phyloP scores from a whole-genome alignment of 2,329 filamentous ascomycete genomes.

The Colletotrichum sp. region DNA sequence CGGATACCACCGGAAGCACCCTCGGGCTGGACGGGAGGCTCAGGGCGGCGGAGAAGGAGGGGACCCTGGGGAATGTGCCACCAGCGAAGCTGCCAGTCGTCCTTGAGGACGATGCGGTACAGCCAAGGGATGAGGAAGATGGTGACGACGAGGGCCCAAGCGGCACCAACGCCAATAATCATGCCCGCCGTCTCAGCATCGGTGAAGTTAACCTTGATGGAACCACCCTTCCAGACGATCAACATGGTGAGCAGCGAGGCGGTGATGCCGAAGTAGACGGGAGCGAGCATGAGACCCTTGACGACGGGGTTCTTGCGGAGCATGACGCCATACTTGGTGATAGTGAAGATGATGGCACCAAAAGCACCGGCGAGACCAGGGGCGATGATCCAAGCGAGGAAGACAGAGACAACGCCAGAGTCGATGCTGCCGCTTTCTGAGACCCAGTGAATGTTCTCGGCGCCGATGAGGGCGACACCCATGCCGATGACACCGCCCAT shows the following conservation, averaged over 20 bases:
- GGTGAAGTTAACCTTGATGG: slow-evolving; percentile 16
- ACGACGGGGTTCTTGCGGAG: slow-evolving; percentile 44
- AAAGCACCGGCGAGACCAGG: slow-evolving; percentile 49
- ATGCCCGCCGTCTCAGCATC: slow-evolving; percentile 46
- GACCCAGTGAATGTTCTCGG: slow-evolving; percentile 44
- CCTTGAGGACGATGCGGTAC: slow-evolving; percentile 55
- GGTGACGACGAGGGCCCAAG: slow-evolving; percentile 44
- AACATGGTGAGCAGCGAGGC: slow-evolving; percentile 32
- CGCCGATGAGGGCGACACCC: slow-evolving; percentile 46
- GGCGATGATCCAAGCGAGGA: slow-evolving; percentile 51
- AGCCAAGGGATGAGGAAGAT: slow-evolving; percentile 60
- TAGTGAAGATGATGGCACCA: slow-evolving; percentile 45
- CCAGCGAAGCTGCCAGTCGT: slow-evolving; percentile 61
- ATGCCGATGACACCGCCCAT: slow-evolving; percentile 50
- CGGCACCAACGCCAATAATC: slow-evolving; percentile 53
- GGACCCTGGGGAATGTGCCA: slow-evolving; percentile 56
- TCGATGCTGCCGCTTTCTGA: slow-evolving; percentile 28
- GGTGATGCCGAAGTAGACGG: slow-evolving; percentile 62
- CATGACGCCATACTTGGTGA: slow-evolving; percentile 48
- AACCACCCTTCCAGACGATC: slow-evolving; percentile 24
- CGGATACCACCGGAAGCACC: slow-evolving; percentile 39
- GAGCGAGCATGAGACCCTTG: slow-evolving; percentile 48
- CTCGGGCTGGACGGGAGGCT: slow-evolving; percentile 38
- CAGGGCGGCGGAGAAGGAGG: slow-evolving; percentile 46
- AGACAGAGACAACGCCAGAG: slow-evolving; percentile 49